These are phyloP conservation scores for Kondoa subrosea DNA, from an alignment of 768 basidiomycete species.

Conservation along the genomic window DNA sequence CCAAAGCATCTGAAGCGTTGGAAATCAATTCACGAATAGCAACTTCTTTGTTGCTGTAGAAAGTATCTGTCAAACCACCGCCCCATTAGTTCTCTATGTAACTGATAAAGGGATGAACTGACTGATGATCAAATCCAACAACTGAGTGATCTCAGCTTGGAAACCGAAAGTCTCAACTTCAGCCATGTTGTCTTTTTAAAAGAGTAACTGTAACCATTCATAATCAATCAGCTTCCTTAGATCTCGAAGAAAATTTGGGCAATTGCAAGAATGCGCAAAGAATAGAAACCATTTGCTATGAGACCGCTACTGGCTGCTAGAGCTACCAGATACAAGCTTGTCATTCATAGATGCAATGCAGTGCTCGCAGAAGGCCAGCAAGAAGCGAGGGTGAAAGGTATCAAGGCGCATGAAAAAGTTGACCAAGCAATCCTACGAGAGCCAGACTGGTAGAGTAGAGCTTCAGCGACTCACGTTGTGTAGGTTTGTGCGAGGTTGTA, in stretches of 20 bases:
- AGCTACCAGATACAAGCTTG: background rate
- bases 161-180: slow-evolving; percentile 39
- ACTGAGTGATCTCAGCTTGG: slow-evolving; percentile 98
- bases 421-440: background rate
- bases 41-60: slow-evolving; percentile 99
- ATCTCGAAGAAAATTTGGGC: background rate
- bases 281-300: background rate
- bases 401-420: background rate
- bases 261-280: no score
- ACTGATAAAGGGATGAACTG: slow-evolving; percentile 30
- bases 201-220: no score
- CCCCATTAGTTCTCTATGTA: slow-evolving; percentile 9
- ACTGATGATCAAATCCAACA: slow-evolving; percentile 98
- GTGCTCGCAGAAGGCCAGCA: no score
- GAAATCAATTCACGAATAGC: slow-evolving; percentile 79
- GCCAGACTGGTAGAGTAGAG: background rate
- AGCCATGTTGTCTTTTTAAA: background rate
- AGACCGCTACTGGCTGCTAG: no score
- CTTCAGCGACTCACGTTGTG: background rate
- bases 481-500: background rate
- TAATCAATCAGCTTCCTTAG: no score
- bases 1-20: slow-evolving; percentile 92
- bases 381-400: background rate
- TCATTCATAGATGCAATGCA: no score
- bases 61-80: slow-evolving; percentile 52